phyloP scores from a whole-genome alignment of 2,329 filamentous ascomycete species.

The Cladosporium sp. region DNA sequence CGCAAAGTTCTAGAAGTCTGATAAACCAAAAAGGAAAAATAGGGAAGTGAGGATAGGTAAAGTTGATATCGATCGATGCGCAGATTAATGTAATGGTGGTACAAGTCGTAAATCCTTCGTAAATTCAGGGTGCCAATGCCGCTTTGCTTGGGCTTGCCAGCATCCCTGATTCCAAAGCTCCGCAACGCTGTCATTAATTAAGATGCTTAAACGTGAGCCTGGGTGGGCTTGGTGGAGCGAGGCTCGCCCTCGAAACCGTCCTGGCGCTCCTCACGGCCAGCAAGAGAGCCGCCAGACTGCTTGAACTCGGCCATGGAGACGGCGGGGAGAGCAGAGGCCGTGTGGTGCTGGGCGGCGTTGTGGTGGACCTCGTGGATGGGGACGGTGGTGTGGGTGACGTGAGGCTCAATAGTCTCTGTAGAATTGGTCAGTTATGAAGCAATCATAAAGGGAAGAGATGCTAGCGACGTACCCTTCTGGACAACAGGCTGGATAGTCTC shows the following conservation, averaged over 20 bases:
- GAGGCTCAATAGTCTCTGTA: constrained; percentile 58
- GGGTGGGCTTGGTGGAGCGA: constrained; percentile 26
- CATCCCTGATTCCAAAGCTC: constrained; percentile 3
- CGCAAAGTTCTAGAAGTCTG: too few relatives aligned
- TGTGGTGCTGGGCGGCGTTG: constrained; percentile 62
- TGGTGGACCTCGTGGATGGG: constrained; percentile 71
- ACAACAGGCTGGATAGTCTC: constrained; percentile 69
- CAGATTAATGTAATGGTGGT: background rate
- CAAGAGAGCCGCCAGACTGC: constrained; percentile 50
- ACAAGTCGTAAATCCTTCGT: constrained; percentile 6
- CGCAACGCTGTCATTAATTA: background rate
- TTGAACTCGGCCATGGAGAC: constrained; percentile 64
- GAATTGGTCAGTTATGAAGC: background rate
- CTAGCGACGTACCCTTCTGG: constrained; percentile 49
- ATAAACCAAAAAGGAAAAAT: too few relatives aligned
- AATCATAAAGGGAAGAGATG: background rate
- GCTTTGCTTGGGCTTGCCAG: background rate
- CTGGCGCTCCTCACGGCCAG: constrained; percentile 52
- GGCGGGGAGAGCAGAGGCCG: constrained; percentile 58
- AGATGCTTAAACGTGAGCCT: background rate
- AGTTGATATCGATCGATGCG: too few relatives aligned
- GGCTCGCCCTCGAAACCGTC: constrained; percentile 62
- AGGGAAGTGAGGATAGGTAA: too few relatives aligned
- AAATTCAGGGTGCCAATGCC: background rate
- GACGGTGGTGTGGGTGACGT: constrained; percentile 65